Conservation (phyloP, 768 basidiomycete species). For the Russula griseocarnosa region DNA sequence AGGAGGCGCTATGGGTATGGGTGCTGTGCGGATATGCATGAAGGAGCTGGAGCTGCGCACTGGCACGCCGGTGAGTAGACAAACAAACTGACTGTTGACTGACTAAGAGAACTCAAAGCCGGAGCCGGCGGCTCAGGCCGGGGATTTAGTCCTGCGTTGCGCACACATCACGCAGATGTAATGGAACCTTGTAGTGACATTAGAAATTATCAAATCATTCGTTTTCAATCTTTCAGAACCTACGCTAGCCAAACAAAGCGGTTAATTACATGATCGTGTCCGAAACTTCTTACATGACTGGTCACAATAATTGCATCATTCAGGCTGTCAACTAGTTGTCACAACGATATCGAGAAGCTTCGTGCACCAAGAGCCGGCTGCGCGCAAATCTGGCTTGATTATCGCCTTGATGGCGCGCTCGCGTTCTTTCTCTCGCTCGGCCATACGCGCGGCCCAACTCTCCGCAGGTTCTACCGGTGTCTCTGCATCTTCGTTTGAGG, state of each 20-base stretch:
- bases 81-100: too few species aligned
- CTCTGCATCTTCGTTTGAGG: slow-evolving; percentile 37
- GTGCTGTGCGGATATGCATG: too few species aligned
- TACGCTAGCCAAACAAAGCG: not conserved
- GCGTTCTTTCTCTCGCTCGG: slow-evolving; percentile 23
- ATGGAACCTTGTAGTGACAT: too few species aligned
- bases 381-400: slow-evolving; percentile 23
- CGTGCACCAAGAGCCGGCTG: slow-evolving; percentile 18
- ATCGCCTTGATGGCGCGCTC: slow-evolving; percentile 24
- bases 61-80: too few species aligned
- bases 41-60: too few species aligned
- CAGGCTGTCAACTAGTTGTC: not conserved
- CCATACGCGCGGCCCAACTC: slow-evolving; percentile 28
- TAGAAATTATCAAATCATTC: not conserved
- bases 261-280: not conserved
- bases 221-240: not conserved
- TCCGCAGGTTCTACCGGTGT: slow-evolving; percentile 28
- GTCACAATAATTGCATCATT: not conserved
- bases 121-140: too few species aligned
- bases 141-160: too few species aligned
- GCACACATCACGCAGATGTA: too few species aligned
- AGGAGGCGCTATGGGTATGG: too few species aligned
- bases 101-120: too few species aligned
- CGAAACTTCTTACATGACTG: not conserved
- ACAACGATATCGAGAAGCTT: slow-evolving; percentile 10